These are phyloP conservation scores for Suhomyces vadensis DNA, from an alignment of 805 yeast species.

Conservation along the genomic window DNA sequence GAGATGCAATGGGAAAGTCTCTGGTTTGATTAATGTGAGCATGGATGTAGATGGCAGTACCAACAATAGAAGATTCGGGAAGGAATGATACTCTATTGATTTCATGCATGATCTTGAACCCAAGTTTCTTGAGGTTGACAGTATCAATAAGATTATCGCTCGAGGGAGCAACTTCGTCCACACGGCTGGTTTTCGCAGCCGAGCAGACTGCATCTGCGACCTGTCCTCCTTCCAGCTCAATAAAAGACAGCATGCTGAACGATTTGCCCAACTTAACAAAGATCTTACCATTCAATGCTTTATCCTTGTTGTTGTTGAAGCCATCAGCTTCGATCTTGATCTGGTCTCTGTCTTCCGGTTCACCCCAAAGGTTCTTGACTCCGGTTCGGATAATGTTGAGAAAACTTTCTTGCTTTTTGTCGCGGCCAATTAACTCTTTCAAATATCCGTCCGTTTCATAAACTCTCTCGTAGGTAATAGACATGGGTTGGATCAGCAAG, in stretches of 20 bases:
- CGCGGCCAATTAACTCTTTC: constrained; percentile 56
- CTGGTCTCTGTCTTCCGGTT: constrained; percentile 10
- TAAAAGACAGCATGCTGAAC: constrained; percentile 31
- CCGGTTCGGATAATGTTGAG: constrained; percentile 39
- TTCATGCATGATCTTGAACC: constrained; percentile 54
- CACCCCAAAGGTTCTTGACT: constrained; percentile 27
- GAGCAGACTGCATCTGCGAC: constrained; percentile 6
- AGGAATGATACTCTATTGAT: constrained; percentile 51
- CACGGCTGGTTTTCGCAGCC: background rate
- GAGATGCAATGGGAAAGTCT: constrained; percentile 20
- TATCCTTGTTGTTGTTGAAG: constrained; percentile 29
- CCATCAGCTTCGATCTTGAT: constrained; percentile 21
- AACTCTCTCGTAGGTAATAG: constrained; percentile 61
- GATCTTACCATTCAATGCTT: constrained; percentile 36
- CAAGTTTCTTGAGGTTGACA: constrained; percentile 48
- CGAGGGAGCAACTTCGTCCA: background rate
- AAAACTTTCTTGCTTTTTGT: constrained; percentile 55
- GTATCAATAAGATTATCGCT: constrained; percentile 7
- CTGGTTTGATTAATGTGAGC: constrained; percentile 22
- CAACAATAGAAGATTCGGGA: constrained; percentile 56
- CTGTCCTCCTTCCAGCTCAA: constrained; percentile 13
- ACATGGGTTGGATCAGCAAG: constrained; percentile 49
- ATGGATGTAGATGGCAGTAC: constrained; percentile 39
- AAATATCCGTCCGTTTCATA: constrained; percentile 57
- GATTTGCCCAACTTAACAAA: constrained; percentile 36